These are phyloP conservation scores for Urtica urens DNA, from an alignment of 306 rosid genomes.

Conservation along the genomic window DNA sequence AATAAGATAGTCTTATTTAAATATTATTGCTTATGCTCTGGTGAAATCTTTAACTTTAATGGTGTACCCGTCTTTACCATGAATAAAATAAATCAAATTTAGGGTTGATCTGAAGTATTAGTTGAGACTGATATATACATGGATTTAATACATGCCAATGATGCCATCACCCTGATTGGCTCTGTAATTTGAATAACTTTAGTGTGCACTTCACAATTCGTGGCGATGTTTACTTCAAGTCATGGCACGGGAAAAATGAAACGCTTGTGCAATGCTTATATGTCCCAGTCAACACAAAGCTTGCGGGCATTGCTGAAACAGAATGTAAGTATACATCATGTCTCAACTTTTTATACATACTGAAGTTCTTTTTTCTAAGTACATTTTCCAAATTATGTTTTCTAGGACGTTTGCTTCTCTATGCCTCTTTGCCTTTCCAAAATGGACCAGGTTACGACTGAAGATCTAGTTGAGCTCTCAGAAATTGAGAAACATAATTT, in stretches of 20 bases:
- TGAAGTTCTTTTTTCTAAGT: conserved; percentile 1
- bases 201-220: conserved; percentile 83
- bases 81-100: too few relatives aligned
- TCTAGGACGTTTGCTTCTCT: conserved; percentile 69
- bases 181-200: conserved; percentile 14
- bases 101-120: too few relatives aligned
- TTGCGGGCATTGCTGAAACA: conserved; percentile 65
- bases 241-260: conserved; percentile 38
- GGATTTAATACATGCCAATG: too few relatives aligned
- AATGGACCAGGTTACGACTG: conserved; percentile 65
- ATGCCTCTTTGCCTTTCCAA: conserved; percentile 92
- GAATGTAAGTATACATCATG: conserved; percentile 61
- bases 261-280: conserved; percentile 45
- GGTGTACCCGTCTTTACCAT: too few relatives aligned
- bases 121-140: too few relatives aligned
- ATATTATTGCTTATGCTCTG: too few relatives aligned
- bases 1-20: too few relatives aligned
- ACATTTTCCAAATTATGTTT: conserved; percentile 17
- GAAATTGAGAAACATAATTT: conserved; percentile 86
- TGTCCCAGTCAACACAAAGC: conserved; percentile 79
- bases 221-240: conserved; percentile 71
- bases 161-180: background rate
- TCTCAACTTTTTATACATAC: background rate
- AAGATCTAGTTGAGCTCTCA: conserved; percentile 83
- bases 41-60: too few relatives aligned